Evolutionary conservation across 305 asterid genomes (phyloP).

Genomic region (Rubia balearica): DNA sequence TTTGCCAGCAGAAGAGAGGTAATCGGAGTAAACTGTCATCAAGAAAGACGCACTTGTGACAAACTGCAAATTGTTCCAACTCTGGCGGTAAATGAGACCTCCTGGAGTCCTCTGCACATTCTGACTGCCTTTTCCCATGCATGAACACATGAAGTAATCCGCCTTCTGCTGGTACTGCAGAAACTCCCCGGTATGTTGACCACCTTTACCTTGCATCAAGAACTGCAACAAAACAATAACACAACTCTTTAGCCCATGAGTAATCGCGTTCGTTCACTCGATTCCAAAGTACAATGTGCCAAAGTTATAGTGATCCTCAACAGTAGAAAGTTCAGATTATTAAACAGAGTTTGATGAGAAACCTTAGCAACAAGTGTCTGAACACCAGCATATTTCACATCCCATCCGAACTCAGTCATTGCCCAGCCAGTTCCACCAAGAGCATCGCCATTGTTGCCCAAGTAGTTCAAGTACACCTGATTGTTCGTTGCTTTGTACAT

Average conservation of each 20-base stretch:
- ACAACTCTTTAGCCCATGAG: background rate
- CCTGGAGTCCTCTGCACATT: slow-evolving; percentile 85
- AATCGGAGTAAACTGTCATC: slow-evolving; percentile 78
- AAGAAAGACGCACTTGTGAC: slow-evolving; percentile 93
- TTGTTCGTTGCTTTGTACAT: slow-evolving; percentile 81
- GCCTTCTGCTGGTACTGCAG: slow-evolving; percentile 73
- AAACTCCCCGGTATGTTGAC: slow-evolving; percentile 48
- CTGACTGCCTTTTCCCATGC: slow-evolving; percentile 72
- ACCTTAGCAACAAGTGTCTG: slow-evolving; percentile 83
- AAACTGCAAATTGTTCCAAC: slow-evolving; percentile 98
- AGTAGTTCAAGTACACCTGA: slow-evolving; percentile 64
- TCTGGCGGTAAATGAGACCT: slow-evolving; percentile 82
- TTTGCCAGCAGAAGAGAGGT: slow-evolving; percentile 66
- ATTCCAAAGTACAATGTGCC: background rate
- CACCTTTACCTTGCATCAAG: slow-evolving; percentile 79
- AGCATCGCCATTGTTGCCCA: slow-evolving; percentile 73
- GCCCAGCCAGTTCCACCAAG: slow-evolving; percentile 99
- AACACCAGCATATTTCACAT: slow-evolving; percentile 95
- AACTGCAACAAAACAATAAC: slow-evolving; percentile 41
- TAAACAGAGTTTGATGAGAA: background rate
- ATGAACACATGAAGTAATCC: slow-evolving; percentile 87
- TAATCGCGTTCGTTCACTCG: background rate
- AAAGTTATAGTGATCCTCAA: background rate
- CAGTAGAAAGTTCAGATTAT: background rate
- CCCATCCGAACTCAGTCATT: slow-evolving; percentile 99